Conservation (phyloP, 2,329 filamentous ascomycete species). For the Monosporascus sp. region DNA sequence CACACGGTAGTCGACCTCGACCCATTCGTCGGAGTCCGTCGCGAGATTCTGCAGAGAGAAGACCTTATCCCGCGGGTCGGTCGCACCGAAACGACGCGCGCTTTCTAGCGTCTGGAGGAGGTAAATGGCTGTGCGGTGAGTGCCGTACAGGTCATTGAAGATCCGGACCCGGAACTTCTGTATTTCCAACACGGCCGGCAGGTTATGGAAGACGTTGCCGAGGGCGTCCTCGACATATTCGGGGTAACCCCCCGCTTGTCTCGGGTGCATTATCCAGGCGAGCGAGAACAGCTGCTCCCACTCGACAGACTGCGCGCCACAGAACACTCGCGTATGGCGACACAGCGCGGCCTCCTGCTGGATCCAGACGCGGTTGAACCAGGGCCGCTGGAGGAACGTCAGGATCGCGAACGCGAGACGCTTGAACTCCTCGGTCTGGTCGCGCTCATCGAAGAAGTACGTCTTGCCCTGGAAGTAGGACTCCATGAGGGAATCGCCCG, state of each 20-base stretch:
- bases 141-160: constrained; percentile 8
- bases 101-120: constrained; percentile 7
- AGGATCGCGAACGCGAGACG: constrained; percentile 11
- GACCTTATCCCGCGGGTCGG: constrained; percentile 17
- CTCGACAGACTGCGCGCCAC: constrained; percentile 8
- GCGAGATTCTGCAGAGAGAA: constrained; percentile 16
- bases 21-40: constrained; percentile 12
- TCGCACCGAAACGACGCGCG: constrained; percentile 15
- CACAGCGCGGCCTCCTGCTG: constrained; percentile 19
- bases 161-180: constrained; percentile 11
- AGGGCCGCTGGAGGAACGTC: constrained; percentile 16
- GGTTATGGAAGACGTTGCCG: constrained; percentile 9
- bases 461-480: constrained; percentile 11
- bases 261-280: constrained; percentile 17
- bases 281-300: constrained; percentile 19
- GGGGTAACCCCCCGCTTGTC: constrained; percentile 14
- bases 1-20: constrained; percentile 16
- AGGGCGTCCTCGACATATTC: constrained; percentile 10
- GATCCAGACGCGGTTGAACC: constrained; percentile 20
- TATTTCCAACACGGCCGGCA: constrained; percentile 14
- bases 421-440: not conserved
- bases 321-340: constrained; percentile 8
- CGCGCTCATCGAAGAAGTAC: constrained; percentile 16
- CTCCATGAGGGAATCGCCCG: not conserved
- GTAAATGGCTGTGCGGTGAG: not conserved